Evolutionary conservation across 495 filamentous ascomycete species (phyloP).

Genomic region (Penicillium mononematosum): DNA sequence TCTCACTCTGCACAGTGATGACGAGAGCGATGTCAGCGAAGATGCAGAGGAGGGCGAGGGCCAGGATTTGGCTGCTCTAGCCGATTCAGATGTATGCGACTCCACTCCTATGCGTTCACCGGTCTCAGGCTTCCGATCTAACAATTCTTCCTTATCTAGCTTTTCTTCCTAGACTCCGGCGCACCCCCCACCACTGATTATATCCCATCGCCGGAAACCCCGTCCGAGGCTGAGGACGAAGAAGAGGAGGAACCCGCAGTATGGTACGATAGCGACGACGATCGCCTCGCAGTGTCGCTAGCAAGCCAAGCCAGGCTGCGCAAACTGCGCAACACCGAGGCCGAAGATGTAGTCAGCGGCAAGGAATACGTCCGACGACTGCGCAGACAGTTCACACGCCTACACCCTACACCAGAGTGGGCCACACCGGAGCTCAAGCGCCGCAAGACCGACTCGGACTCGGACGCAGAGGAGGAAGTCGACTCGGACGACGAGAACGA

Average conservation of each 20-base stretch:
- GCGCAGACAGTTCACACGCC: slow-evolving; percentile 73
- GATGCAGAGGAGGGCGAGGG: slow-evolving; percentile 30
- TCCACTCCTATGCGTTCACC: background rate
- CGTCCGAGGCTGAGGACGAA: slow-evolving; percentile 37
- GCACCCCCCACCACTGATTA: slow-evolving; percentile 48
- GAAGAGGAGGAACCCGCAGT: slow-evolving; percentile 50
- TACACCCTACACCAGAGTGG: slow-evolving; percentile 82
- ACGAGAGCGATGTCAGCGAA: slow-evolving; percentile 35
- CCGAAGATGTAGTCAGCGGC: slow-evolving; percentile 82
- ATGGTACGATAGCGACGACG: slow-evolving; percentile 97
- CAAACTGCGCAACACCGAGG: slow-evolving; percentile 75
- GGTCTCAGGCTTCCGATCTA: slow-evolving; percentile 3
- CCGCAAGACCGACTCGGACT: slow-evolving; percentile 51
- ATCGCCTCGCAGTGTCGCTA: slow-evolving; percentile 78
- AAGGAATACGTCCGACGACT: slow-evolving; percentile 79
- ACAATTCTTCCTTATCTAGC: slow-evolving; percentile 36
- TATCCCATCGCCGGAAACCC: slow-evolving; percentile 30
- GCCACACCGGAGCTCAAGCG: slow-evolving; percentile 57
- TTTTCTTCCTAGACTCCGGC: slow-evolving; percentile 71
- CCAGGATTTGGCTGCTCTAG: slow-evolving; percentile 57
- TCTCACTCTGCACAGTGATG: slow-evolving; percentile 35
- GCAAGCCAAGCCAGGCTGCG: slow-evolving; percentile 68
- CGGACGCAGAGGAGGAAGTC: slow-evolving; percentile 43
- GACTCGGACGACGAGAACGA: slow-evolving; percentile 61
- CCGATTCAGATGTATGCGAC: slow-evolving; percentile 33